Evolutionary conservation across 371 early-diverging fungal genomes (phyloP), one percentile per base, ranked within the genome.

Genomic region (Batrachochytrium dendrobatidis): DNA sequence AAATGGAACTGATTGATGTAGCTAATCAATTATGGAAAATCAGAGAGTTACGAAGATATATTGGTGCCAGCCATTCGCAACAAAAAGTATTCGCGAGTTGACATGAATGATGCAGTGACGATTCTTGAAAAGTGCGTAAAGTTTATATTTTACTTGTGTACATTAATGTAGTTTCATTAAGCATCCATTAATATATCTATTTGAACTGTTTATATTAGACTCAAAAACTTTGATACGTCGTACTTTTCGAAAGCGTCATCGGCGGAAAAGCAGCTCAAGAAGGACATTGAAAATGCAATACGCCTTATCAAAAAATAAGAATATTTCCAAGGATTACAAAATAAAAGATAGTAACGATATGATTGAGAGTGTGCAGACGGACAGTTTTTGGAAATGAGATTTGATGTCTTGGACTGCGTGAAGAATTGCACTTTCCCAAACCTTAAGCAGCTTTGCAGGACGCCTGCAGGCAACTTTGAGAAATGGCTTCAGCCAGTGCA

Each of bases 81-180:
- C 56, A 74, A 73, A 33, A 79, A 80, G 60, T 92, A 88, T 66
- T 61, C 77, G 24, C 72, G 83, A 48, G 68, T 91, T 25, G 74
- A 81, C 64, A 65, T 81, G 0, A 70, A 73, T 10, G 84, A 87
- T 63, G 82, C 86, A 22, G 77, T 83, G 18, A 69, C 71, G 24
- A 63, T 92, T 52, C 74, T 92, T 51, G 92, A 91, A 78, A 92
- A 91, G 92, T 90, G 80, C 43, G 56, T 34, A 7, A 24, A 8
- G n/a, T 6, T 30, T 26, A 26, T 15, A 34, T n/a, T 22, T 18
- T 26, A 26, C n/a, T n/a, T n/a, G n/a, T 26, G 48, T 2, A 17
- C 32, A 43, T 30, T 18, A 31, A 26, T 4, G 31, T 22, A 18
- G 29, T 25, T 25, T 30, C 17, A 33, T 8, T 0, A 6, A 10